Evolutionary conservation across 768 basidiomycete species (phyloP).

Genomic region (Psilocybe subaeruginosa): DNA sequence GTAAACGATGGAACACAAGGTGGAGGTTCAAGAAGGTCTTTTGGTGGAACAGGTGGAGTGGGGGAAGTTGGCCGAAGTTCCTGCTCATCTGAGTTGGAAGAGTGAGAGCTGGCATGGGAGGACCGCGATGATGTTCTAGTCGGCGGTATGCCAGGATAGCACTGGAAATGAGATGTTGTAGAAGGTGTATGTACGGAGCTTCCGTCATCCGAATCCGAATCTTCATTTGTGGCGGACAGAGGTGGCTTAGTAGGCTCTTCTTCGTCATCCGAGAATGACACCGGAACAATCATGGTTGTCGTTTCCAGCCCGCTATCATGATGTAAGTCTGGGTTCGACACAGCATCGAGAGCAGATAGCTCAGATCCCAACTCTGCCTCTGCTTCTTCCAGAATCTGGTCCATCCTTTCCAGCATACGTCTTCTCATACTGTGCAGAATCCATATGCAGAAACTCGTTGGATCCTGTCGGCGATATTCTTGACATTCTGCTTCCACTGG

Average conservation of each 20-base stretch:
- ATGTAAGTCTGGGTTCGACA: background rate
- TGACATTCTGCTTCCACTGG: slow-evolving; percentile 8
- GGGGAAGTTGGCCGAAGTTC: background rate
- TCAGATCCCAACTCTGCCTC: slow-evolving; percentile 11
- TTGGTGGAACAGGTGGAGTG: slow-evolving; percentile 7
- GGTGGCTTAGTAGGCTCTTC: slow-evolving; percentile 29
- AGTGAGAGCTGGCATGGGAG: slow-evolving; percentile 11
- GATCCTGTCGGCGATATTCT: slow-evolving; percentile 12
- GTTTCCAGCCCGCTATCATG: slow-evolving; percentile 12
- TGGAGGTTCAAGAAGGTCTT: background rate
- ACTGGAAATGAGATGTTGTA: slow-evolving; percentile 28
- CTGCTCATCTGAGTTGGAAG: slow-evolving; percentile 8
- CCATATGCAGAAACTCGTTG: slow-evolving; percentile 55
- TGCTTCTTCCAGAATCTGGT: slow-evolving; percentile 41
- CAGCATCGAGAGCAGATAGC: background rate
- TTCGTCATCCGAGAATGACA: slow-evolving; percentile 44
- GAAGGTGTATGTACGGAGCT: slow-evolving; percentile 53
- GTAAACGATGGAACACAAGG: background rate
- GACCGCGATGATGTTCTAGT: slow-evolving; percentile 15
- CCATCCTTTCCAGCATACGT: slow-evolving; percentile 44
- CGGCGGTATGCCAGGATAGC: slow-evolving; percentile 14
- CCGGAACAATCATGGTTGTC: slow-evolving; percentile 35
- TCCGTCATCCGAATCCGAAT: slow-evolving; percentile 33
- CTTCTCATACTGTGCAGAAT: slow-evolving; percentile 56
- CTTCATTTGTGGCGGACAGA: slow-evolving; percentile 3